Evolutionary conservation across 768 basidiomycete genomes (phyloP), one percentile per base, ranked within the genome.

Genomic region (Cubamyces lactineus): DNA sequence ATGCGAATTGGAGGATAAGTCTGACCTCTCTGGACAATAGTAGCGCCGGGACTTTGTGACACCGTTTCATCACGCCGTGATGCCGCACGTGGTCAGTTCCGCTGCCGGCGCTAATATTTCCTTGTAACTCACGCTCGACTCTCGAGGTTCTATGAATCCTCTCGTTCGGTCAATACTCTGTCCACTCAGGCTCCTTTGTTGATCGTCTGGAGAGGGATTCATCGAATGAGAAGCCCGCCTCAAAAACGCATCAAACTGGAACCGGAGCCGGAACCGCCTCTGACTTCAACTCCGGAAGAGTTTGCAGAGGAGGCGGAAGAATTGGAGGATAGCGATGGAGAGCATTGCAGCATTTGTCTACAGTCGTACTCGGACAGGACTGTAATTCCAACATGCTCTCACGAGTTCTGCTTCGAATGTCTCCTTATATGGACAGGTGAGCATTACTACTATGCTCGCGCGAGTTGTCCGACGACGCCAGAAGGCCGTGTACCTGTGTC

Each of bases 391-490:
- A 81, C 79, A 8, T 97, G 95, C 73, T 90, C 92, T 1, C 95
- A 98, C 78, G 90, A 92, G 70, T 96, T 96, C 70, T 98, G 95
- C 69, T 96, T 96, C 66, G 91, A 92, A 58, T 98, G 95, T 72
- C 80, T 97, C 23, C 77, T 89, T 49, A 75, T 94, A 1, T 96
- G 94, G 95, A 84, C 90, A 55, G 88, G 91, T 91, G 62, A 66
- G 82, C 76, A n/a, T 21, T 21, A 43, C 21, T 16, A 41, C 19
- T 53, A 38, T 49, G 9, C 19, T n/a, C 49, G 6, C n/a, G 48
- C 12, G 13, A 12, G 17, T 47, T 34, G 34, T 1, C 34, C 34
- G 34, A 11, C 9, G 9, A 34, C 8, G 8, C 9, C 9, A 9
- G 34, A 34, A 3, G 28, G 28, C 11, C 34, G 9, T 9, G 34